Percentiles rank a stretch among this genome's conserved stretches.
Evolutionary conservation across 2,329 filamentous ascomycete genomes (phyloP).

Genomic region (Blastomyces percursus): DNA sequence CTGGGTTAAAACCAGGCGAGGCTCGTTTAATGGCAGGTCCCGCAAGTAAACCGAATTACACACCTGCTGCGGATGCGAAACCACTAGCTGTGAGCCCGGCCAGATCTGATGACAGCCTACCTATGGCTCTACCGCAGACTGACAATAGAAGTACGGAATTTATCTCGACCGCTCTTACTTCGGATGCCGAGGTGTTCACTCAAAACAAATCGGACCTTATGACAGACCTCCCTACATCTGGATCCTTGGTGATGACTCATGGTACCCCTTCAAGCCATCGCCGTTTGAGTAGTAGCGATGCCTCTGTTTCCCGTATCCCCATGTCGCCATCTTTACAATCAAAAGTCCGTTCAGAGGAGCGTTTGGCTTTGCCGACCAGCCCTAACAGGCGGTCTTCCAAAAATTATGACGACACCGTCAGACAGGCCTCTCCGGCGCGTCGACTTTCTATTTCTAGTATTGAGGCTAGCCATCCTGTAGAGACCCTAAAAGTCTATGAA

Average conservation of each 20-base stretch:
- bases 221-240: neutral
- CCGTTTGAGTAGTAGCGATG: conserved; percentile 7
- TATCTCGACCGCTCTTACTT: conserved; percentile 1
- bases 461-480: conserved; percentile 21
- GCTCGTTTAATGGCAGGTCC: conserved; percentile 11
- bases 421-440: conserved; percentile 8
- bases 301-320: conserved; percentile 12
- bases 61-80: conserved; percentile 11
- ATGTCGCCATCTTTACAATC: conserved; percentile 9
- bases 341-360: conserved; percentile 10
- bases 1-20: conserved; percentile 21
- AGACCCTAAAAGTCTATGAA: conserved; percentile 40
- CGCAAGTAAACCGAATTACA: conserved; percentile 22
- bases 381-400: conserved; percentile 9
- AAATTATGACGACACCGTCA: conserved; percentile 7
- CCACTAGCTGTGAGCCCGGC: conserved; percentile 18
- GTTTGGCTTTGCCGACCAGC: conserved; percentile 5
- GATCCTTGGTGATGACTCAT: neutral
- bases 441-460: conserved; percentile 17
- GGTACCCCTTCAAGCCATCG: conserved; percentile 6
- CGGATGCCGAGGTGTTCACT: neutral
- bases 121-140: conserved; percentile 40
- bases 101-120: conserved; percentile 35
- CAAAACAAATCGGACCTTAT: neutral
- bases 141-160: conserved; percentile 17